Percentiles rank a stretch among this genome's conserved stretches.
phyloP scores from a whole-genome alignment of 108 stramenopile species.

The Fistulifera pelliculosa region DNA sequence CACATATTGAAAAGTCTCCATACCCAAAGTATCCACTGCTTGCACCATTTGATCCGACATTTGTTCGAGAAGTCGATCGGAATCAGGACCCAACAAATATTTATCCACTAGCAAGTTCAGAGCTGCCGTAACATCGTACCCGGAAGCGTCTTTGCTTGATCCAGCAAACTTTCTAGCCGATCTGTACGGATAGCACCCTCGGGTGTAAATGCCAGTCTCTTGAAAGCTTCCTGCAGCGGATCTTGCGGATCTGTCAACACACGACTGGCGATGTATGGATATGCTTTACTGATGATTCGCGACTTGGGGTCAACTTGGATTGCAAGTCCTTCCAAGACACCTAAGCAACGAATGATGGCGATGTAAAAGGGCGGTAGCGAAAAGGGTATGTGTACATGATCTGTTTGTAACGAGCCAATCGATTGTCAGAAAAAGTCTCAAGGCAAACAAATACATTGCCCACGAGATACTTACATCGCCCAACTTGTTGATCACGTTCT shows the following conservation, averaged over 20 bases:
- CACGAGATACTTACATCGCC: constrained; percentile 42
- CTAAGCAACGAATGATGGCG: constrained; percentile 93
- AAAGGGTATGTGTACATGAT: constrained; percentile 97
- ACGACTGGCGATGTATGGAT: constrained; percentile 92
- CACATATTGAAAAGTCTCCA: constrained; percentile 53
- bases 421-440: too few species aligned
- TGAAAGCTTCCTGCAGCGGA: constrained; percentile 75
- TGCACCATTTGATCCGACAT: constrained; percentile 68
- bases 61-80: constrained; percentile 51
- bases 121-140: constrained; percentile 73
- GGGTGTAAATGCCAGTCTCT: constrained; percentile 68
- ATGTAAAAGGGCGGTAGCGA: constrained; percentile 95
- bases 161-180: constrained; percentile 82
- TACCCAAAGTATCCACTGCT: constrained; percentile 65
- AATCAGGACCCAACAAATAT: constrained; percentile 70
- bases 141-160: constrained; percentile 65
- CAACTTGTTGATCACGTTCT: constrained; percentile 90
- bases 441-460: too few species aligned
- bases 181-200: constrained; percentile 83
- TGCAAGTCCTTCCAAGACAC: constrained; percentile 92
- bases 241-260: constrained; percentile 85
- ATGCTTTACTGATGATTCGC: constrained; percentile 85
- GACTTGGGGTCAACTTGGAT: constrained; percentile 89
- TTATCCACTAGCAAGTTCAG: constrained; percentile 66
- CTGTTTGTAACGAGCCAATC: too few species aligned